phyloP scores from a whole-genome alignment of 2,329 filamentous ascomycete species.

The Talaromyces funiculosus region DNA sequence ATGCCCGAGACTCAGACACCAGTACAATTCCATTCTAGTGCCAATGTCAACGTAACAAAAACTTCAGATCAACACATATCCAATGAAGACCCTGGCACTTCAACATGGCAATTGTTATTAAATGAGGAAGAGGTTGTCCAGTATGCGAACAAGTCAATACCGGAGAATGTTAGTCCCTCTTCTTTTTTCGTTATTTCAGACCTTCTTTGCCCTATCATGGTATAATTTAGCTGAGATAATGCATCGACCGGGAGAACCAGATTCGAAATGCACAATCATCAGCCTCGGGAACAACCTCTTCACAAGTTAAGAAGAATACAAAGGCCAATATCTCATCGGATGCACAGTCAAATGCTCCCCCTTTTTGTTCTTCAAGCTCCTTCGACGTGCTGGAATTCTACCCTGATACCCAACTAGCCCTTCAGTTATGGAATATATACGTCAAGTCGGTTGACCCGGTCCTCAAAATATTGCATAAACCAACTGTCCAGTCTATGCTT shows the following conservation, averaged over 20 bases:
- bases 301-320: not conserved
- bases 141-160: slow-evolving; percentile 7
- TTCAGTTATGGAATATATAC: slow-evolving; percentile 17
- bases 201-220: not conserved
- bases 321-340: not conserved
- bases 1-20: not conserved
- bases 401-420: slow-evolving; percentile 17
- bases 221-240: not conserved
- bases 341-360: not conserved
- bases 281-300: not conserved
- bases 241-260: not conserved
- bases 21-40: not conserved
- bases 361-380: not conserved
- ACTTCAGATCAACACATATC: not conserved
- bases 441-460: slow-evolving; percentile 20
- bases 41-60: not conserved
- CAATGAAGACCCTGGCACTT: not conserved
- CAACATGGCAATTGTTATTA: slow-evolving; percentile 16
- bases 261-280: not conserved
- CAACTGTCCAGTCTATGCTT: slow-evolving; percentile 17
- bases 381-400: slow-evolving; percentile 15
- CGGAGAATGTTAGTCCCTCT: slow-evolving; percentile 6
- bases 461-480: slow-evolving; percentile 20
- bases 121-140: slow-evolving; percentile 5
- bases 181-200: not conserved